These are phyloP conservation scores for Draba incana DNA, from an alignment of 345 rosid genomes.

Conservation along the genomic window DNA sequence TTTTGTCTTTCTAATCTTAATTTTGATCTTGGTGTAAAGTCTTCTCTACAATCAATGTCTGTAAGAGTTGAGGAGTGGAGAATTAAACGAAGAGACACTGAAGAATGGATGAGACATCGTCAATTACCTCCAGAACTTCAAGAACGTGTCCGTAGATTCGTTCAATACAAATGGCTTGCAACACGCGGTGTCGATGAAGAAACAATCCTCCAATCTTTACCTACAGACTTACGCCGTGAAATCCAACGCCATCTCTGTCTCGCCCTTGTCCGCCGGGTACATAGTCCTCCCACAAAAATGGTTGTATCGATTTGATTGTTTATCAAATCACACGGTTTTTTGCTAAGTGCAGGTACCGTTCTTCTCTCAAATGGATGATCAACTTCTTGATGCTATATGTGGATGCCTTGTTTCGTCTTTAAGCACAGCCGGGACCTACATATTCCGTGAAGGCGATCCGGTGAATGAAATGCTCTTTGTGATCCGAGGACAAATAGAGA, in stretches of 20 bases:
- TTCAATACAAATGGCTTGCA: constrained; percentile 93
- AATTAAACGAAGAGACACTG: constrained; percentile 82
- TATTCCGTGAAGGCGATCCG: constrained; percentile 84
- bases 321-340: neutral
- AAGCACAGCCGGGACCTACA: constrained; percentile 72
- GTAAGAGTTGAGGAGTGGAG: constrained; percentile 93
- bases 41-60: constrained; percentile 81
- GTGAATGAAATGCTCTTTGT: constrained; percentile 89
- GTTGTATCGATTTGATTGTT: constrained; percentile 3
- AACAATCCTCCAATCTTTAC: constrained; percentile 67
- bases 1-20: constrained; percentile 39
- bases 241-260: constrained; percentile 93
- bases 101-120: constrained; percentile 98
- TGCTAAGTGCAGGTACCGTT: constrained; percentile 70
- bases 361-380: constrained; percentile 93
- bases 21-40: constrained; percentile 50
- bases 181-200: constrained; percentile 96
- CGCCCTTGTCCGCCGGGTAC: constrained; percentile 86
- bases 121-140: constrained; percentile 78
- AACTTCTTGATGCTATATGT: constrained; percentile 95
- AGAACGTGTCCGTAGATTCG: constrained; percentile 75
- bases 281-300: constrained; percentile 13
- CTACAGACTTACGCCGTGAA: constrained; percentile 85
- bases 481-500: constrained; percentile 86
- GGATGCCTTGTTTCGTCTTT: constrained; percentile 74